Evolutionary conservation across 1,284 basidiomycete genomes (phyloP), one percentile per base, ranked within the genome.

Genomic region (Heterobasidion occidentale): DNA sequence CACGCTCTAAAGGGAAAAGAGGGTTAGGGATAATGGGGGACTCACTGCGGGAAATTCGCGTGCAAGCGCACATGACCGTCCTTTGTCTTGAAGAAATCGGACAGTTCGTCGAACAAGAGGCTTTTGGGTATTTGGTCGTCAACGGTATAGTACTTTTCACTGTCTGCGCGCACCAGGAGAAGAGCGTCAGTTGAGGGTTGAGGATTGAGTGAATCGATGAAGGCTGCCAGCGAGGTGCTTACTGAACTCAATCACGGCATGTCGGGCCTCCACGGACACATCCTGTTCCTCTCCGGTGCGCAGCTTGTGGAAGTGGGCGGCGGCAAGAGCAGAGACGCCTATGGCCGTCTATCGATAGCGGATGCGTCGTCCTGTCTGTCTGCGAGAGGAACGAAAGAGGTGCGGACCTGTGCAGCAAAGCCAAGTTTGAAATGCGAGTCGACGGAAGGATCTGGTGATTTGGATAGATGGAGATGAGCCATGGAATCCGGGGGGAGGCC

Each of bases 1-100:
- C 12, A 42, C 12, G 36, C 35, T 35, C 17, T 15, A 12, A 5
- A 51, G 14, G 27, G 17, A 19, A 48, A 19, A 38, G 9, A 44
- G 17, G 46, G 4, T 47, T 27, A 51, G 12, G 27, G 7, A 19
- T 17, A 9, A 38, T 8, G 45, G 6, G 46, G 27, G 11, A 64
- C 76, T 60, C 65, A 83, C 81, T 85, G 83, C 38, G 82, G 78
- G 62, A 85, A 86, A 60, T 84, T 85, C 20, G 82, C 83, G 62
- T 85, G 83, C 17, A 84, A 74, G 33, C 83, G 73, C 12, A 84
- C 77, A 61, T 71, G 77, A 52, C 71, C 69, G 51, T 79, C 78
- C 58, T 76, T 77, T 3, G 83, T 83, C 52, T 68, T 63, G 63
- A 84, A 85, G 1, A 80, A 57, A 0, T 82, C 83, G 1, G 79